A percentile compares a stretch with the other conserved stretches of the same genome.
Evolutionary conservation across 106 monocot species (phyloP).

Genomic region (Narthecium ossifragum): DNA sequence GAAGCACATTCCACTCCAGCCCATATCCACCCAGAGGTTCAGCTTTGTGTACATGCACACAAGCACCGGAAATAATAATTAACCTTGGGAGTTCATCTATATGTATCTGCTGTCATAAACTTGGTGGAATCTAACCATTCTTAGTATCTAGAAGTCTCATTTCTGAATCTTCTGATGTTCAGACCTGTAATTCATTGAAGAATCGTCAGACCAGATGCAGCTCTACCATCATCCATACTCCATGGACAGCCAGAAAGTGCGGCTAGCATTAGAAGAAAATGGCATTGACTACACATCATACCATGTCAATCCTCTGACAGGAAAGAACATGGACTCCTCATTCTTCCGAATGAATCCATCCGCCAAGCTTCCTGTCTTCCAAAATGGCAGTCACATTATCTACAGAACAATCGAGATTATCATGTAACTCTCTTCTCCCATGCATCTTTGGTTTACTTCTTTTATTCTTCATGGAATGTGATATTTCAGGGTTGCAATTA

Average conservation of each 20-base stretch:
- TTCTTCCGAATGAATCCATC: conserved; percentile 97
- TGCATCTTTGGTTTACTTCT: not conserved
- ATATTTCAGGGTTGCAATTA: not conserved
- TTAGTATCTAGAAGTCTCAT: too few relatives aligned
- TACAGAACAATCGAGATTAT: conserved; percentile 63
- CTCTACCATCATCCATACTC: conserved; percentile 97
- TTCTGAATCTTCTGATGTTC: too few relatives aligned
- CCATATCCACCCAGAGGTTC: too few relatives aligned
- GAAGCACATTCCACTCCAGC: too few relatives aligned
- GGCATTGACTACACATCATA: conserved; percentile 93
- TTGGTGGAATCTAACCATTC: too few relatives aligned
- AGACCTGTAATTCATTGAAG: not conserved
- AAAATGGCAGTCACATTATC: conserved; percentile 88
- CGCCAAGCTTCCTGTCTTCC: conserved; percentile 85
- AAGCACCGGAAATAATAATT: too few relatives aligned
- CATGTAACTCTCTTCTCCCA: conserved; percentile 29
- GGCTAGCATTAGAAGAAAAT: conserved; percentile 87
- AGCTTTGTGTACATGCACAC: too few relatives aligned
- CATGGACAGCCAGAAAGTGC: conserved; percentile 92
- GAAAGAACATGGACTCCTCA: conserved; percentile 76
- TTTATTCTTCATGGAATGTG: not conserved
- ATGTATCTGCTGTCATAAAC: too few relatives aligned
- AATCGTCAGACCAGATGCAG: conserved; percentile 41
- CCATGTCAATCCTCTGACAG: conserved; percentile 91
- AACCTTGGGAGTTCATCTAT: too few relatives aligned